These are phyloP conservation scores for Botrytis squamosa DNA, from an alignment of 2,329 filamentous ascomycete genomes.

Conservation along the genomic window DNA sequence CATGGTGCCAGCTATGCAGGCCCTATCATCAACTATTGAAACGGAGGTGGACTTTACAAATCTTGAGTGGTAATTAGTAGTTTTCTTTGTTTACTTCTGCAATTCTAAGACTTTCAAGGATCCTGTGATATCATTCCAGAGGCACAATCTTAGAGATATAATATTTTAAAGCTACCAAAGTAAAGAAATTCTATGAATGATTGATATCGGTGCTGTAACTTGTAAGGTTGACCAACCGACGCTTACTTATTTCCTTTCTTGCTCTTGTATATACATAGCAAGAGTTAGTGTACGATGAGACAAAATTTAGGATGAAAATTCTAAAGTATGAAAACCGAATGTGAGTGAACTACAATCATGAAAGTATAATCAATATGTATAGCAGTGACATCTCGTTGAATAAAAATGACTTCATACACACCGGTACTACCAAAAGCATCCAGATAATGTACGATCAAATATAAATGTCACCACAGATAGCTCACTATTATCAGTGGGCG, in stretches of 20 bases:
- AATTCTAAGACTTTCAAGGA: background rate
- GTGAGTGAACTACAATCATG: background rate
- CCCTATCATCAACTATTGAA: conserved; percentile 39
- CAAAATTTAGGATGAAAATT: background rate
- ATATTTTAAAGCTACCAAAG: background rate
- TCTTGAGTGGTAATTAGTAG: conserved; percentile 35
- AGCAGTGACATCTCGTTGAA: background rate
- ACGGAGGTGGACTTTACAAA: conserved; percentile 24
- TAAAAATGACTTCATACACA: background rate
- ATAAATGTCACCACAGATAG: background rate
- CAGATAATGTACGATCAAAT: background rate
- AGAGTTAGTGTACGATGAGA: background rate
- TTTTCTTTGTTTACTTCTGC: background rate
- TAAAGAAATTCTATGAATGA: background rate
- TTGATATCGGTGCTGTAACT: background rate
- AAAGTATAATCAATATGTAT: background rate
- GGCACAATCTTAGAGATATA: background rate
- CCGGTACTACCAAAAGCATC: background rate
- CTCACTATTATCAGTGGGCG: background rate
- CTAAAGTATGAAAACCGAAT: background rate
- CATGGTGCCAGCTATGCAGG: conserved; percentile 44
- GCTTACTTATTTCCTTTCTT: background rate
- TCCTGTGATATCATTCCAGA: background rate
- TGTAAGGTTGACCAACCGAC: no score
- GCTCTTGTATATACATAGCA: background rate